Conservation (phyloP, 1,284 basidiomycete genomes). For the Ustilago crameri region DNA sequence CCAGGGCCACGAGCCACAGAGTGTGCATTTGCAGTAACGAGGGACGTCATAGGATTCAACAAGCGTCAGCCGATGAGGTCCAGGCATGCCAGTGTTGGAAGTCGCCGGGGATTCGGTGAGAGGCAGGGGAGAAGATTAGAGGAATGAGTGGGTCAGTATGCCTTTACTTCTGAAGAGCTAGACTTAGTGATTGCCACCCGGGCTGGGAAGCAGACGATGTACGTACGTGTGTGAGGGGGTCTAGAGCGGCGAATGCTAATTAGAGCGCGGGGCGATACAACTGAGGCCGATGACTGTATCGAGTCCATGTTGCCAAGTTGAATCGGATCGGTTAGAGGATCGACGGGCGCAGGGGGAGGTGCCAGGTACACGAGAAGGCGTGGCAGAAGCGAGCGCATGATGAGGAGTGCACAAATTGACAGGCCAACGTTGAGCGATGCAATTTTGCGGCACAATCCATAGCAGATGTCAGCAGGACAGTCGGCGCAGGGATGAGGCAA, state of each 20-base stretch:
- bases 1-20: conserved; percentile 28
- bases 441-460: neutral
- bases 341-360: conserved; percentile 15
- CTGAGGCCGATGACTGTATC: conserved; percentile 13
- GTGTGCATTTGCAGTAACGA: conserved; percentile 8
- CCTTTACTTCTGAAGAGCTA: neutral
- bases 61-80: neutral
- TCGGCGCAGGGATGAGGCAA: neutral
- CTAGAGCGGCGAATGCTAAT: conserved; percentile 10
- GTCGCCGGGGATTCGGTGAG: neutral
- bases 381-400: neutral
- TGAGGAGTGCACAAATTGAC: conserved; percentile 25
- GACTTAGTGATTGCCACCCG: no score
- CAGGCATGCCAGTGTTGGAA: neutral
- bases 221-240: conserved; percentile 15
- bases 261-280: conserved; percentile 13
- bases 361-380: conserved; percentile 17
- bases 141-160: neutral
- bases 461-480: neutral
- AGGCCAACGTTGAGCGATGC: neutral
- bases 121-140: neutral
- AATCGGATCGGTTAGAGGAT: conserved; percentile 8
- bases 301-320: conserved; percentile 2
- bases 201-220: neutral
- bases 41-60: neutral